Conservation (phyloP, 2,329 filamentous ascomycete genomes). For the Neonectria magnoliae region DNA sequence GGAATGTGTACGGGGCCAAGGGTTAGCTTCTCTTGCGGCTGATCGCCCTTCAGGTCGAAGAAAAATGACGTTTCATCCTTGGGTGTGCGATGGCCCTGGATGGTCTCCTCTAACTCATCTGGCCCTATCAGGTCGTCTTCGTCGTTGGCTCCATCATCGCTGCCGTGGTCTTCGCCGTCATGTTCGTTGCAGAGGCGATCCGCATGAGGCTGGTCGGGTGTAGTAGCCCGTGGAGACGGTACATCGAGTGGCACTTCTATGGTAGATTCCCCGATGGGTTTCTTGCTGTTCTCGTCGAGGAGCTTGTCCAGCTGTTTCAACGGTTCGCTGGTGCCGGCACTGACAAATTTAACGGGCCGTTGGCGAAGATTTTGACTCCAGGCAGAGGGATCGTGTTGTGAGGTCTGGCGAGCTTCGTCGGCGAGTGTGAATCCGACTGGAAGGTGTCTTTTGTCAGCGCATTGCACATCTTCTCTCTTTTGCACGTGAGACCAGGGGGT, state of each 20-base stretch:
- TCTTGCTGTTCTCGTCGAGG: slow-evolving; percentile 24
- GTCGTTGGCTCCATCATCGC: neutral
- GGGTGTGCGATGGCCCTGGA: slow-evolving; percentile 21
- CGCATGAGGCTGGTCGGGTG: neutral
- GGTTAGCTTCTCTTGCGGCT: neutral
- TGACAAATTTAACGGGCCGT: slow-evolving; percentile 63
- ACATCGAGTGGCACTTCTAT: neutral
- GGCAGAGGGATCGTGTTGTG: slow-evolving; percentile 54
- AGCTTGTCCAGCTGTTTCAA: slow-evolving; percentile 53
- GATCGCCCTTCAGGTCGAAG: slow-evolving; percentile 50
- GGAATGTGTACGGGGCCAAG: slow-evolving; percentile 21
- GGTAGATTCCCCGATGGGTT: neutral
- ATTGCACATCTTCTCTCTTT: neutral
- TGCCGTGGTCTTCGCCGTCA: neutral
- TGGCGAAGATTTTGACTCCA: slow-evolving; percentile 56
- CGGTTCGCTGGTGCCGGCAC: slow-evolving; percentile 62
- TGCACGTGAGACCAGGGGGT: neutral
- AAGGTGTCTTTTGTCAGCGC: slow-evolving; percentile 16
- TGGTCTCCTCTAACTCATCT: slow-evolving; percentile 34
- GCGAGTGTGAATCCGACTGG: slow-evolving; percentile 46
- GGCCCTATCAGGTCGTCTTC: slow-evolving; percentile 29
- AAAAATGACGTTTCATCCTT: slow-evolving; percentile 44
- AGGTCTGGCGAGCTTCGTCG: slow-evolving; percentile 63
- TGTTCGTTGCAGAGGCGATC: neutral
- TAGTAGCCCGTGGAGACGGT: neutral